These are phyloP conservation scores for Auricularia cornea DNA, from an alignment of 768 basidiomycete genomes.

Conservation along the genomic window DNA sequence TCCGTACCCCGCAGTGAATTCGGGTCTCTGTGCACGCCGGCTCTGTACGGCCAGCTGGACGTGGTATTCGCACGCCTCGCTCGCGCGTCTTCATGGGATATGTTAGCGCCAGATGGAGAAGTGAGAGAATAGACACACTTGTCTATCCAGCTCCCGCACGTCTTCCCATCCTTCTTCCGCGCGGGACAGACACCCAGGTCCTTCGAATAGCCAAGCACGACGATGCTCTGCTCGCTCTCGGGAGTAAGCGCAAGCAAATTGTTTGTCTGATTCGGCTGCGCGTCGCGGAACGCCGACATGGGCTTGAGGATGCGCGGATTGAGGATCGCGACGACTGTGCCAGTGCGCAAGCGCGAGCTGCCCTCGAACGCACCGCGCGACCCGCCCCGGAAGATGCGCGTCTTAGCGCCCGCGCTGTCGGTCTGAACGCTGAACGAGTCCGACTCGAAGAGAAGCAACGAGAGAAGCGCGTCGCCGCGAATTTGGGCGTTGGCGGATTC, in stretches of 20 bases:
- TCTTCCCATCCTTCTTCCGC: conserved; percentile 65
- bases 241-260: conserved; percentile 88
- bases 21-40: conserved; percentile 66
- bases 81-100: conserved; percentile 10
- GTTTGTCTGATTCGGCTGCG: conserved; percentile 56
- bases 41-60: conserved; percentile 72
- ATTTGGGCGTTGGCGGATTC: conserved; percentile 47
- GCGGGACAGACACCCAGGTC: conserved; percentile 85
- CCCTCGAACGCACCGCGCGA: conserved; percentile 89
- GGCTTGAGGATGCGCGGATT: conserved; percentile 86
- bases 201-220: conserved; percentile 74
- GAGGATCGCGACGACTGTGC: conserved; percentile 82
- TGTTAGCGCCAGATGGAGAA: background rate
- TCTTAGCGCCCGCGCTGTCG: conserved; percentile 19
- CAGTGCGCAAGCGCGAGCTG: conserved; percentile 77
- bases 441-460: conserved; percentile 81
- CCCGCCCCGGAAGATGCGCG: conserved; percentile 74
- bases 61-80: conserved; percentile 89
- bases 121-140: conserved; percentile 40
- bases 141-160: conserved; percentile 87
- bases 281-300: conserved; percentile 40
- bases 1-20: conserved; percentile 78
- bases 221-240: conserved; percentile 66
- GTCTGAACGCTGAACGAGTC: conserved; percentile 54
- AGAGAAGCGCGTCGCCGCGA: conserved; percentile 76